phyloP scores from a whole-genome alignment of 2,329 filamentous ascomycete species.

The Amesomyces nigricolor region DNA sequence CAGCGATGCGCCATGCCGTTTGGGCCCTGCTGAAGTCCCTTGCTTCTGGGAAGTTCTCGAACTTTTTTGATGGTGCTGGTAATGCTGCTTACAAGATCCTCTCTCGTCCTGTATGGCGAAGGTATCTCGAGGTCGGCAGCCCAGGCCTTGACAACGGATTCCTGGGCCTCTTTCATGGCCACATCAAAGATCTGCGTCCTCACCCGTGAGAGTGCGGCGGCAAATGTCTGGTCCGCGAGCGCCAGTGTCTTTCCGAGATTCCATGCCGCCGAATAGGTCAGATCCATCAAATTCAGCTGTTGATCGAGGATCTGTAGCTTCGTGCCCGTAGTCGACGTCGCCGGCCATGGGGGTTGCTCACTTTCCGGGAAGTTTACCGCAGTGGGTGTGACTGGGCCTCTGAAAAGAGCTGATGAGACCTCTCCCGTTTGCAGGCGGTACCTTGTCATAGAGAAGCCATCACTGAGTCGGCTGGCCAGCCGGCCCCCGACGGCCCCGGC shows the following conservation, averaged over 20 bases:
- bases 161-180: neutral
- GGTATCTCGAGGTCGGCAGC: slow-evolving; percentile 27
- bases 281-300: slow-evolving; percentile 32
- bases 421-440: slow-evolving; percentile 35
- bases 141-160: neutral
- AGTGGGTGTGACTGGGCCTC: neutral
- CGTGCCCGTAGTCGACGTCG: neutral
- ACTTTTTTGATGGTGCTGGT: neutral
- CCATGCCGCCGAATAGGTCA: slow-evolving; percentile 37
- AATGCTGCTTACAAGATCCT: neutral
- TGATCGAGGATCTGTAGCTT: slow-evolving; percentile 32
- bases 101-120: neutral
- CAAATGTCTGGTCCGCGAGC: slow-evolving; percentile 18
- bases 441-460: slow-evolving; percentile 37
- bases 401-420: neutral
- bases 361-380: no score
- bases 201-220: slow-evolving; percentile 17
- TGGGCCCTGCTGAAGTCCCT: neutral
- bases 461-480: slow-evolving; percentile 25
- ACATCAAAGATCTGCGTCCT: neutral
- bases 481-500: neutral
- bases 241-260: slow-evolving; percentile 28
- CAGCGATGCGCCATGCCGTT: neutral
- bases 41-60: neutral
- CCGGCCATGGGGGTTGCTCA: slow-evolving; percentile 32